These are phyloP conservation scores for Passiflora organensis DNA, from an alignment of 345 rosid species.

Conservation along the genomic window DNA sequence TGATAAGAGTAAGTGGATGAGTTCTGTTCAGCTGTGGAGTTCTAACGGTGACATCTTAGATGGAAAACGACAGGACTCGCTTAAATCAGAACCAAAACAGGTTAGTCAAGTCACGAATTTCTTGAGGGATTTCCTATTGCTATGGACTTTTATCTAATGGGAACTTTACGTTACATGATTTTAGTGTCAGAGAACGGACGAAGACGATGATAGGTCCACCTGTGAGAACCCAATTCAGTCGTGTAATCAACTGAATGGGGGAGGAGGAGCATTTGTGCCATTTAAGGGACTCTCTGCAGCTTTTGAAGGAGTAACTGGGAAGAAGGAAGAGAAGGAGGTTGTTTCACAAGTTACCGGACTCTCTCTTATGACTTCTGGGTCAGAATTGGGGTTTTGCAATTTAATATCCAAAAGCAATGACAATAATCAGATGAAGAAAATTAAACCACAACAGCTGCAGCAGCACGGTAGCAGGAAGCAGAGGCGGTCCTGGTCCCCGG, in stretches of 20 bases:
- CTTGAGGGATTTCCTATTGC: not conserved
- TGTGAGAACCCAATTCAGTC: slow-evolving; percentile 35
- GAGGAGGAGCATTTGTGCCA: slow-evolving; percentile 40
- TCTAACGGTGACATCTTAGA: slow-evolving; percentile 7
- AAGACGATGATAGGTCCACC: slow-evolving; percentile 36
- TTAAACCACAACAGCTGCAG: too few species aligned
- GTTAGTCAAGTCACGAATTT: slow-evolving; percentile 20
- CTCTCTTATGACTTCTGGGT: slow-evolving; percentile 34
- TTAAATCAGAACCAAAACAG: slow-evolving; percentile 34
- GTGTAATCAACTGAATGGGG: slow-evolving; percentile 22
- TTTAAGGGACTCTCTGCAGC: slow-evolving; percentile 25
- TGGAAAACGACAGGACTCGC: slow-evolving; percentile 19
- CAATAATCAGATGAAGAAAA: too few species aligned
- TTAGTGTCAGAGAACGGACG: slow-evolving; percentile 32
- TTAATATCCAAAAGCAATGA: slow-evolving; percentile 10
- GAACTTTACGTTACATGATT: slow-evolving; percentile 2
- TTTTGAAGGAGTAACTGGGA: slow-evolving; percentile 4
- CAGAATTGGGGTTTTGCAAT: slow-evolving; percentile 21
- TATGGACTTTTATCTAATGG: not conserved
- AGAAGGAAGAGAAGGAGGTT: slow-evolving; percentile 30
- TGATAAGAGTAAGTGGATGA: slow-evolving; percentile 62
- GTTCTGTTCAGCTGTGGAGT: slow-evolving; percentile 62
- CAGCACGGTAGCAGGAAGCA: slow-evolving; percentile 47
- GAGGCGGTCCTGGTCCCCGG: slow-evolving; percentile 81
- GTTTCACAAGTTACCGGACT: slow-evolving; percentile 32